These are phyloP conservation scores for Teratosphaeria destructans DNA, from an alignment of 2,329 filamentous ascomycete species.

Conservation along the genomic window DNA sequence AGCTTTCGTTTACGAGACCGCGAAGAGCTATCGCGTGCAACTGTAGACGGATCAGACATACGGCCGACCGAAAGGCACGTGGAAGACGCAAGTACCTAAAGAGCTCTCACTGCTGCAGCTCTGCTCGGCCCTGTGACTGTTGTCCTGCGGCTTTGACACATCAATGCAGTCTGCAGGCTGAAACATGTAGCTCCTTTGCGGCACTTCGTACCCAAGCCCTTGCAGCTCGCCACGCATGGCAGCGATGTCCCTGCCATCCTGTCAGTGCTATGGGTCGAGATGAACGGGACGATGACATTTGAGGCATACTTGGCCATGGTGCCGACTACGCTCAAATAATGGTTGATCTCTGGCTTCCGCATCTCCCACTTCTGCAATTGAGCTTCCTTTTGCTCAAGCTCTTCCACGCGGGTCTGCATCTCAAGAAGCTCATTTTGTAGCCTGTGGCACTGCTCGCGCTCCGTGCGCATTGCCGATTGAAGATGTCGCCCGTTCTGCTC, in stretches of 20 bases:
- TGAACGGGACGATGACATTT: not conserved
- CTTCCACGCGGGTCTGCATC: conserved; percentile 10
- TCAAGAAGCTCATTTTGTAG: conserved; percentile 11
- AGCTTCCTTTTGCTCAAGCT: conserved; percentile 16
- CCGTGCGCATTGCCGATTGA: conserved; percentile 14
- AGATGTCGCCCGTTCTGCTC: conserved; percentile 13
- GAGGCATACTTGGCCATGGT: conserved; percentile 23
- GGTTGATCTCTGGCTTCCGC: conserved; percentile 23
- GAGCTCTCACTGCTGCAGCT: not conserved
- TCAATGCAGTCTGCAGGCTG: not conserved
- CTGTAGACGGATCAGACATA: conserved; percentile 1
- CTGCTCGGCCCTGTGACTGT: not conserved
- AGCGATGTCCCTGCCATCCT: conserved; percentile 20
- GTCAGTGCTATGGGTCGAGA: not conserved
- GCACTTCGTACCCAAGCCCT: conserved; percentile 21
- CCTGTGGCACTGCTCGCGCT: conserved; percentile 16
- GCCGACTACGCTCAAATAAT: conserved; percentile 26
- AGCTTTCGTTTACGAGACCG: conserved; percentile 25
- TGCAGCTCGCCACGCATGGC: conserved; percentile 18
- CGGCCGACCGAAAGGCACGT: not conserved
- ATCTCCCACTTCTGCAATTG: conserved; percentile 24
- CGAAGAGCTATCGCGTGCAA: conserved; percentile 11
- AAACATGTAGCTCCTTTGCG: conserved; percentile 15
- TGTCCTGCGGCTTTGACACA: not conserved
- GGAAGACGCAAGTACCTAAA: not conserved